phyloP scores from a whole-genome alignment of 23 red algal species.

The Gracilaria domingensis region DNA sequence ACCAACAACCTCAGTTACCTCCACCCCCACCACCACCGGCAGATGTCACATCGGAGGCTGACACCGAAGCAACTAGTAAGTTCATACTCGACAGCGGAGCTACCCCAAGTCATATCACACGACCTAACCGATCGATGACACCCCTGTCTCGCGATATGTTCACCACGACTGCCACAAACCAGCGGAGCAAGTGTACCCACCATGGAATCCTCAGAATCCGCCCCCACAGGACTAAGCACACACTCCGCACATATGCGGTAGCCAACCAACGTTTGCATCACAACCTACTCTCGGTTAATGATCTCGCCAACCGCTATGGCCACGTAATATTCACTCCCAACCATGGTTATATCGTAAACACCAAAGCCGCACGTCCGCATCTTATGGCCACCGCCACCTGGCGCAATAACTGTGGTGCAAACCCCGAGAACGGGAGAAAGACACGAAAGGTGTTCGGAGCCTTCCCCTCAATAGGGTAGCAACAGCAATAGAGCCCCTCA shows the following conservation, averaged over 20 bases:
- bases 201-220: slow-evolving; percentile 15
- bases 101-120: not conserved
- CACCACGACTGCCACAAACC: slow-evolving; percentile 14
- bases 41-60: slow-evolving; percentile 22
- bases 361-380: not conserved
- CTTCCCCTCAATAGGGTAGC: too few species aligned
- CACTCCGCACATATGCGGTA: slow-evolving; percentile 1
- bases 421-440: too few species aligned
- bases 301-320: slow-evolving; percentile 11
- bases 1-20: not conserved
- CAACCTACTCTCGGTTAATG: slow-evolving; percentile 26
- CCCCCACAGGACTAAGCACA: not conserved
- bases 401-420: too few species aligned
- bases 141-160: not conserved
- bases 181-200: slow-evolving; percentile 33
- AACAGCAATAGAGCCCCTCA: too few species aligned
- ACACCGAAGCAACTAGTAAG: slow-evolving; percentile 15
- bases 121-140: not conserved
- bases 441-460: too few species aligned
- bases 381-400: not conserved
- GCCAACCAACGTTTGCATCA: not conserved
- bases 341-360: not conserved
- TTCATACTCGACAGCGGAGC: not conserved
- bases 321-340: not conserved
- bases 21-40: not conserved